A percentile compares a stretch with the other conserved stretches of the same genome.
Evolutionary conservation across 1,139 yeast genomes (phyloP).

Genomic region (Candida labiduridarum): DNA sequence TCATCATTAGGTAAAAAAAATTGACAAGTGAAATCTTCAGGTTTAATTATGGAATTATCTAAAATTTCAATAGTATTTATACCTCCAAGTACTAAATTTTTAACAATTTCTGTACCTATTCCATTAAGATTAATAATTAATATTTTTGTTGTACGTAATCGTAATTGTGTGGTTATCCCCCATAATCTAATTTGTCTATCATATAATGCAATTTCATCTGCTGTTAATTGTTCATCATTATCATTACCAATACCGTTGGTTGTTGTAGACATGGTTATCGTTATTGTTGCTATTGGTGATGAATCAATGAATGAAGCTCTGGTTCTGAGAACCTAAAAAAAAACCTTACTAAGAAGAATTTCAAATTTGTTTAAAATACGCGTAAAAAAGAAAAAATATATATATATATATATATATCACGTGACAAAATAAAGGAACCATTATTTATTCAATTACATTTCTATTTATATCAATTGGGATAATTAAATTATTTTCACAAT

Average conservation of each 20-base stretch:
- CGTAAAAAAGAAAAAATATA: not conserved
- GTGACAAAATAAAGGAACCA: too few relatives aligned
- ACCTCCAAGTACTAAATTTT: constrained; percentile 88
- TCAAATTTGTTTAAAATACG: not conserved
- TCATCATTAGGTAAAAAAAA: constrained; percentile 70
- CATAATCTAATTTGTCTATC: constrained; percentile 95
- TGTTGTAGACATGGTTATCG: not conserved
- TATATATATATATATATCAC: too few relatives aligned
- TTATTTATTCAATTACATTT: constrained; percentile 6
- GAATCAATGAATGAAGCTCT: too few relatives aligned
- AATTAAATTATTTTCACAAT: constrained; percentile 9
- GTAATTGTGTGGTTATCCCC: constrained; percentile 92
- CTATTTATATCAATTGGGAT: constrained; percentile 14
- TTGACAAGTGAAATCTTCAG: constrained; percentile 73
- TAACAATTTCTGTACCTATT: constrained; percentile 76
- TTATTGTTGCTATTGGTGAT: not conserved
- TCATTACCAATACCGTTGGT: not conserved
- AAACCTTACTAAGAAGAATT: not conserved
- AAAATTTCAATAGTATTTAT: constrained; percentile 73
- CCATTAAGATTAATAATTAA: constrained; percentile 71
- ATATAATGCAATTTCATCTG: constrained; percentile 86
- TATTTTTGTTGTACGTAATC: constrained; percentile 73
- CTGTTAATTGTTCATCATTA: constrained; percentile 3
- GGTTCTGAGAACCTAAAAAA: not conserved
- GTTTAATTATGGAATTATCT: constrained; percentile 58